These are phyloP conservation scores for Teratosphaeria destructans DNA, from an alignment of 2,329 filamentous ascomycete genomes.

Conservation along the genomic window DNA sequence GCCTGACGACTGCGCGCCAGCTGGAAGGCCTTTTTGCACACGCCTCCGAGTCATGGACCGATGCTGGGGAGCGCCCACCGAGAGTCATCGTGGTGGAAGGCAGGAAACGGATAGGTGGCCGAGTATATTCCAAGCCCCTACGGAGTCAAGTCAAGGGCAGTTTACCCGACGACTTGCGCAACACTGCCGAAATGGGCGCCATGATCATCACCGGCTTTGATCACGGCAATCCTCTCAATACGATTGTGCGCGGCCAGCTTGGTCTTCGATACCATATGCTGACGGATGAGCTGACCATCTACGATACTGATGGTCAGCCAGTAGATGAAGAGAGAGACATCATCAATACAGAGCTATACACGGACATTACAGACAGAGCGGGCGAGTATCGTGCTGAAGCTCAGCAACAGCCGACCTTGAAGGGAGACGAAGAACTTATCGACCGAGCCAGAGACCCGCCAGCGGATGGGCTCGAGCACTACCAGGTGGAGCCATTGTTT, in stretches of 20 bases:
- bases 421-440: slow-evolving; percentile 74
- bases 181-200: slow-evolving; percentile 91
- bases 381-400: slow-evolving; percentile 81
- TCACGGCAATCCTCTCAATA: slow-evolving; percentile 84
- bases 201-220: slow-evolving; percentile 98
- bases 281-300: slow-evolving; percentile 71
- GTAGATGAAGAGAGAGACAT: slow-evolving; percentile 71
- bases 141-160: slow-evolving; percentile 47
- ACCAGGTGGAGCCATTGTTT: slow-evolving; percentile 22
- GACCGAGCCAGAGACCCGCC: slow-evolving; percentile 69
- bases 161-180: slow-evolving; percentile 46
- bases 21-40: slow-evolving; percentile 78
- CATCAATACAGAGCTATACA: slow-evolving; percentile 83
- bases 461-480: slow-evolving; percentile 18
- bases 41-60: slow-evolving; percentile 57
- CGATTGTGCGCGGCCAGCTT: slow-evolving; percentile 82
- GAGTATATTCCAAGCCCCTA: slow-evolving; percentile 77
- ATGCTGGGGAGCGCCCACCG: slow-evolving; percentile 57
- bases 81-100: slow-evolving; percentile 77
- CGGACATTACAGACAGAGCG: slow-evolving; percentile 84
- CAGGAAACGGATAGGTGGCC: slow-evolving; percentile 74
- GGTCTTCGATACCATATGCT: slow-evolving; percentile 77
- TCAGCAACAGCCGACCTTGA: slow-evolving; percentile 57
- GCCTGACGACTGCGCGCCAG: slow-evolving; percentile 83
- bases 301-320: slow-evolving; percentile 68